Evolutionary conservation across 371 early-diverging fungal genomes (phyloP).

Genomic region (Neoconidiobolus thromboides): DNA sequence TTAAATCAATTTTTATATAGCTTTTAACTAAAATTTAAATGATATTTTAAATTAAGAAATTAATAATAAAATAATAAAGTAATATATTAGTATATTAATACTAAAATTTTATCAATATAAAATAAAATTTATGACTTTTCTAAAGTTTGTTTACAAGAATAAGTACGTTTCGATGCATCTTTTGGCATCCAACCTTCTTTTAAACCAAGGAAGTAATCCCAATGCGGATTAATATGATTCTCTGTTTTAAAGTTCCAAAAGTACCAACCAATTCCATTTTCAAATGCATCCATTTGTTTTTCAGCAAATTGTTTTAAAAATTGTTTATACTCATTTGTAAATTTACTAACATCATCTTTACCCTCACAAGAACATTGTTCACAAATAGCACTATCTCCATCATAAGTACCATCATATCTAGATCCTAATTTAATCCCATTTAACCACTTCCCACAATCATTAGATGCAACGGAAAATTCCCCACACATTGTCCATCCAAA

Average conservation of each 20-base stretch:
- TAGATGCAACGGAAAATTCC: slow-evolving; percentile 51
- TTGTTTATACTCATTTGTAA: slow-evolving; percentile 9
- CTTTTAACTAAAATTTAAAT: too few relatives aligned
- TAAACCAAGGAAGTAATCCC: slow-evolving; percentile 15
- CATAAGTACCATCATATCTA: slow-evolving; percentile 42
- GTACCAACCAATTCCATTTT: slow-evolving; percentile 23
- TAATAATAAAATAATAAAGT: too few relatives aligned
- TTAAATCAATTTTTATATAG: too few relatives aligned
- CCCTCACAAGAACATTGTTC: slow-evolving; percentile 26
- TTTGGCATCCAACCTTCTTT: slow-evolving; percentile 15
- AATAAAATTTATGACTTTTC: too few relatives aligned
- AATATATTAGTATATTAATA: too few relatives aligned
- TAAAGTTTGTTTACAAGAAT: neutral
- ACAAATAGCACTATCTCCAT: slow-evolving; percentile 12
- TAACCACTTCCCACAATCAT: slow-evolving; percentile 49
- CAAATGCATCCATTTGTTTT: neutral
- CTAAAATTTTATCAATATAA: too few relatives aligned
- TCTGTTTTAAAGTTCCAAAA: slow-evolving; percentile 37
- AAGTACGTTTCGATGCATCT: slow-evolving; percentile 11
- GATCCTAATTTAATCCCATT: slow-evolving; percentile 47
- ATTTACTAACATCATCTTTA: slow-evolving; percentile 13
- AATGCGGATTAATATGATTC: slow-evolving; percentile 12
- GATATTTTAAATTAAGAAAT: too few relatives aligned
- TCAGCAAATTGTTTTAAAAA: neutral
- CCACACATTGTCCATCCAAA: slow-evolving; percentile 42